These are phyloP conservation scores for Heliamphora exappendiculata DNA, from an alignment of 148 eudicot genomes.

Conservation along the genomic window DNA sequence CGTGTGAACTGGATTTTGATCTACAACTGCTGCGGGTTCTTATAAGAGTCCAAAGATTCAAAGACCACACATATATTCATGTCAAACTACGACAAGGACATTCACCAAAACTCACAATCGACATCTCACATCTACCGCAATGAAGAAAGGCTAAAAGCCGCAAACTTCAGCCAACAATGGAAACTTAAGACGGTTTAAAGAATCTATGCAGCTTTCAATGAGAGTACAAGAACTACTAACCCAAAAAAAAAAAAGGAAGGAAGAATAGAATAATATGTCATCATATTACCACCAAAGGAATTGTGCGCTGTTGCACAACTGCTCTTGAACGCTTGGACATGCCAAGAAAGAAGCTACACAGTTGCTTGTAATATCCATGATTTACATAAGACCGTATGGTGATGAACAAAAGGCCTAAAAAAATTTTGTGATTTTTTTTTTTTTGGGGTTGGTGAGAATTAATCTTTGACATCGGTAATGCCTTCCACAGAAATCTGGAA, in stretches of 20 bases:
- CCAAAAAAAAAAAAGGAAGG: neutral
- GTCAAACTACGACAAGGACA: neutral
- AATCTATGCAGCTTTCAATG: neutral
- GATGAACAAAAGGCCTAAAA: neutral
- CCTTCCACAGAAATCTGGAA: conserved; percentile 79
- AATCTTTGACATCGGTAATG: conserved; percentile 84
- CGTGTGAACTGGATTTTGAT: too few species aligned
- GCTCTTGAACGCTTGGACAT: neutral
- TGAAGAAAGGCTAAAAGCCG: neutral
- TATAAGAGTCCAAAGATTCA: too few species aligned
- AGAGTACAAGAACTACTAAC: neutral
- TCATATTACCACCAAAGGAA: conserved; percentile 4
- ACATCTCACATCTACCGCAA: neutral
- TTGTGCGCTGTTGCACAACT: neutral
- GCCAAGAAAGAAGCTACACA: neutral
- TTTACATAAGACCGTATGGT: conserved; percentile 2
- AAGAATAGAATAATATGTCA: neutral
- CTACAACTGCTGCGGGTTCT: too few species aligned
- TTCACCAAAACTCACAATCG: too few species aligned
- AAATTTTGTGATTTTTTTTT: neutral
- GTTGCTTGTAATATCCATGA: neutral
- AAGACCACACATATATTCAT: neutral
- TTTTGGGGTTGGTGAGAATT: conserved; percentile 11
- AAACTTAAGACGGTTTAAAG: too few species aligned
- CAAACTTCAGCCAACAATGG: too few species aligned